These are phyloP conservation scores for Teunomyces cretensis DNA, from an alignment of 805 yeast species.

Conservation along the genomic window DNA sequence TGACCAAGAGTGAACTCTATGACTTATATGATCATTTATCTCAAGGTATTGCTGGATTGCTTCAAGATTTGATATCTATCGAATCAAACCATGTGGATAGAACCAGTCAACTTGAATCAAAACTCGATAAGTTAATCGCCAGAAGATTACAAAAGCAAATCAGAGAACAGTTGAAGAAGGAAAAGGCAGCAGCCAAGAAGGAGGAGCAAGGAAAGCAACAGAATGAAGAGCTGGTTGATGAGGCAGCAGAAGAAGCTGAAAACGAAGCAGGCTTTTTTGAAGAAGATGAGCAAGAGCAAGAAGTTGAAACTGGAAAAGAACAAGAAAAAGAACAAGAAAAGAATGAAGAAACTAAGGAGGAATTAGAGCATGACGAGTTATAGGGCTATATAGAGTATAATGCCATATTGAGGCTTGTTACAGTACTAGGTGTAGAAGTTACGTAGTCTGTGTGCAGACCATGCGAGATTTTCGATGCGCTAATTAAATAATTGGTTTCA, in stretches of 20 bases:
- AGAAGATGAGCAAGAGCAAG: constrained; percentile 8
- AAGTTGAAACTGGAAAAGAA: constrained; percentile 5
- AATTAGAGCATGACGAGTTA: constrained; percentile 22
- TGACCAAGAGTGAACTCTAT: constrained; percentile 25
- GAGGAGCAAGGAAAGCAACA: constrained; percentile 15
- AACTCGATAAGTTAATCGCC: constrained; percentile 26
- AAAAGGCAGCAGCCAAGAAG: constrained; percentile 19
- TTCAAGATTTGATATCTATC: constrained; percentile 27
- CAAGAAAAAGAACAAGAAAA: constrained; percentile 11
- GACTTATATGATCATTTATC: constrained; percentile 24
- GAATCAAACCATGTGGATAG: constrained; percentile 31
- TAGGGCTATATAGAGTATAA: constrained; percentile 3
- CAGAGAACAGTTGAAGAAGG: constrained; percentile 32
- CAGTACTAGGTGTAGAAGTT: too few species aligned
- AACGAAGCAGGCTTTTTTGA: not conserved
- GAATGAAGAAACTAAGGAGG: constrained; percentile 6
- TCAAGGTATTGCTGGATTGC: constrained; percentile 27
- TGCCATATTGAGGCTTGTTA: not conserved
- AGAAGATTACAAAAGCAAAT: constrained; percentile 33
- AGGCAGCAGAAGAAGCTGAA: constrained; percentile 6
- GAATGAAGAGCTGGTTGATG: constrained; percentile 8
- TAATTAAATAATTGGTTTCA: not conserved
- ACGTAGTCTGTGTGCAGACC: not conserved
- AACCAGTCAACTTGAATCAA: constrained; percentile 23
- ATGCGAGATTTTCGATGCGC: not conserved